These are phyloP conservation scores for Trichoderma virens DNA, from an alignment of 495 filamentous ascomycete genomes.

Conservation along the genomic window DNA sequence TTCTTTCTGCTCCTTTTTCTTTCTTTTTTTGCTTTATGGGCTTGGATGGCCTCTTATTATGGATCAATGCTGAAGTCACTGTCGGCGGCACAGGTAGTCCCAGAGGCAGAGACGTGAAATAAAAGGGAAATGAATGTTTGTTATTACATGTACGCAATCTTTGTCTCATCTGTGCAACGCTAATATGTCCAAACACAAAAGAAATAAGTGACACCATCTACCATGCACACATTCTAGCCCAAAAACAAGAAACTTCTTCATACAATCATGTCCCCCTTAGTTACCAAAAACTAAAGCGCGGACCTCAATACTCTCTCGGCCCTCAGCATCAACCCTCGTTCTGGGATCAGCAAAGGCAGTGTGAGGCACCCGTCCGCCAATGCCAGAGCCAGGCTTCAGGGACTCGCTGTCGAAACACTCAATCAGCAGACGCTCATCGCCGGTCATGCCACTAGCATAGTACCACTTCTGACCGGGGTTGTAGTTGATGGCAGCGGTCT, in stretches of 20 bases:
- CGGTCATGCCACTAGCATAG: slow-evolving; percentile 71
- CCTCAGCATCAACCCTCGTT: slow-evolving; percentile 50
- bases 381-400: slow-evolving; percentile 36
- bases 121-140: too few species aligned
- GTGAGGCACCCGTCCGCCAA: slow-evolving; percentile 66
- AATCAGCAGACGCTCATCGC: slow-evolving; percentile 66
- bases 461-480: slow-evolving; percentile 59
- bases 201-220: too few species aligned
- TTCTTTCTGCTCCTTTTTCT: not conserved
- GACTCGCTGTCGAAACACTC: slow-evolving; percentile 72
- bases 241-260: not conserved
- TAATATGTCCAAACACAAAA: too few species aligned
- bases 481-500: slow-evolving; percentile 66
- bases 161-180: too few species aligned
- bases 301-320: slow-evolving; percentile 80
- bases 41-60: not conserved
- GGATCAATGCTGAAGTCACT: not conserved
- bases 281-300: slow-evolving; percentile 74
- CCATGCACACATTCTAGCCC: not conserved
- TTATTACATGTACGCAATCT: too few species aligned
- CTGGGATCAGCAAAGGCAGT: slow-evolving; percentile 71
- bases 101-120: too few species aligned
- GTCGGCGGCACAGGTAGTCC: not conserved
- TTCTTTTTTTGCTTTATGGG: not conserved
- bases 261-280: slow-evolving; percentile 23